Percentiles rank a stretch among this genome's conserved stretches.
phyloP scores from a whole-genome alignment of 768 basidiomycete genomes.

The Lepiota brunneoincarnata region DNA sequence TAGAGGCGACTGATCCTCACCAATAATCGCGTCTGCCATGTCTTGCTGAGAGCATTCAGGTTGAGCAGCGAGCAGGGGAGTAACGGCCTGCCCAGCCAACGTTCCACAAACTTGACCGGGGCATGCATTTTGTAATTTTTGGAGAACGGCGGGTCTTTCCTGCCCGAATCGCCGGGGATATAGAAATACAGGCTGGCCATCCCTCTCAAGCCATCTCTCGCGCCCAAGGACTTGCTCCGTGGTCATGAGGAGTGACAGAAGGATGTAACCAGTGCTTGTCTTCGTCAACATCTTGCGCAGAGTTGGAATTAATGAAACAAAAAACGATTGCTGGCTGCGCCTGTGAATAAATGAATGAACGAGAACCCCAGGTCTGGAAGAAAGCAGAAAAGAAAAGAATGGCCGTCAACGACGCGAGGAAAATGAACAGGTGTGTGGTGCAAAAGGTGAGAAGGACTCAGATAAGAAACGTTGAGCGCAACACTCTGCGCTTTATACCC shows the following conservation, averaged over 20 bases:
- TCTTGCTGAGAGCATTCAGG: conserved; percentile 57
- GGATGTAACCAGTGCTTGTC: conserved; percentile 21
- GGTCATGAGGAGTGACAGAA: conserved; percentile 25
- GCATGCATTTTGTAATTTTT: conserved; percentile 44
- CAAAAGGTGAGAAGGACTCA: neutral
- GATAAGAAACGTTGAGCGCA: neutral
- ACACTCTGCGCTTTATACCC: too few species aligned
- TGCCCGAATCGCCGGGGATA: conserved; percentile 54
- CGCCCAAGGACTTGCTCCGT: conserved; percentile 35
- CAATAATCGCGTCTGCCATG: conserved; percentile 54
- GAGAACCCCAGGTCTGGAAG: conserved; percentile 47
- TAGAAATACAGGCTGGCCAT: conserved; percentile 41
- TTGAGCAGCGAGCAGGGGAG: conserved; percentile 49
- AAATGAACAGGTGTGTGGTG: neutral
- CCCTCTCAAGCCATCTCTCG: conserved; percentile 45
- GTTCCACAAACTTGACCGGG: conserved; percentile 45
- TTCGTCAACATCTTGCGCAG: conserved; percentile 28
- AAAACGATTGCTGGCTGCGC: conserved; percentile 9
- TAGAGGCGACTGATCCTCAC: conserved; percentile 27
- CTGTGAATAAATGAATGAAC: conserved; percentile 14
- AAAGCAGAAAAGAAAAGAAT: conserved; percentile 24
- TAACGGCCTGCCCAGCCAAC: conserved; percentile 47
- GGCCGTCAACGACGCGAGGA: conserved; percentile 45
- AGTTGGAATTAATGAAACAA: neutral
- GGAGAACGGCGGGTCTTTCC: conserved; percentile 45